These are phyloP conservation scores for Cladophialophora immunda DNA, from an alignment of 2,329 filamentous ascomycete genomes.

Conservation along the genomic window DNA sequence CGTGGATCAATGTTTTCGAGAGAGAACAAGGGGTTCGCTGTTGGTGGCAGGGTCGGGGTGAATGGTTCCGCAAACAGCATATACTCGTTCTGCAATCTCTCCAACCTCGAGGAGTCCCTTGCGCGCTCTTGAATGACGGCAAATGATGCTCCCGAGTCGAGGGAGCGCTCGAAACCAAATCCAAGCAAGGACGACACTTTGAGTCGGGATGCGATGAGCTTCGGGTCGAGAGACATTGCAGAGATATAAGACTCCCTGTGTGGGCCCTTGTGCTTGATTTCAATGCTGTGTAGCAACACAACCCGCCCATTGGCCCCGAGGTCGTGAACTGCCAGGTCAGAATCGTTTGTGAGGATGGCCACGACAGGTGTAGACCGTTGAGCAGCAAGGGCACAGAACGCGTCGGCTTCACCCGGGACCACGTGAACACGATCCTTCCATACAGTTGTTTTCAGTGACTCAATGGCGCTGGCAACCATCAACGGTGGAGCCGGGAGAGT, in stretches of 20 bases:
- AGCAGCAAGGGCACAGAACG: slow-evolving; percentile 75
- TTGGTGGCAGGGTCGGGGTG: neutral
- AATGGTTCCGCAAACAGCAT: slow-evolving; percentile 50
- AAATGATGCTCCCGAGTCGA: slow-evolving; percentile 41
- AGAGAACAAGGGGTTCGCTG: neutral
- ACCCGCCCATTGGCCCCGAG: slow-evolving; percentile 70
- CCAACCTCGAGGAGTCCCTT: slow-evolving; percentile 36
- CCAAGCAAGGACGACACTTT: slow-evolving; percentile 46
- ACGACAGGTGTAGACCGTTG: slow-evolving; percentile 56
- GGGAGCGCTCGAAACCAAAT: slow-evolving; percentile 53
- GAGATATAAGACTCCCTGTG: slow-evolving; percentile 13
- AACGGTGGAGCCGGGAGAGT: slow-evolving; percentile 69
- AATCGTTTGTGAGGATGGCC: slow-evolving; percentile 81
- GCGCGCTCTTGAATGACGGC: slow-evolving; percentile 45
- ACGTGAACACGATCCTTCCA: slow-evolving; percentile 59
- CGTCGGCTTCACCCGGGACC: slow-evolving; percentile 85
- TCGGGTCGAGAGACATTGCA: slow-evolving; percentile 32
- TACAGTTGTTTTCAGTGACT: slow-evolving; percentile 49
- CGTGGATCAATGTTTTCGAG: slow-evolving; percentile 56
- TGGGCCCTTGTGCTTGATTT: slow-evolving; percentile 43
- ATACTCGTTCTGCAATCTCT: slow-evolving; percentile 41
- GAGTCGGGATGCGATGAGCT: slow-evolving; percentile 44
- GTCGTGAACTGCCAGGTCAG: slow-evolving; percentile 81
- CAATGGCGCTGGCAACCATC: slow-evolving; percentile 78
- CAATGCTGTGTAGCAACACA: slow-evolving; percentile 73